These are phyloP conservation scores for maize (Zea mays) DNA, from an alignment of 176 grass and related monocot species.

Conservation along the genomic window Zm-B73-REFERENCE-NAM-5.0 NC_050096.1:40744501-40745000, in stretches of 20 bases:
- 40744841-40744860: slow-evolving; percentile 86
- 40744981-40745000: slow-evolving; percentile 77
- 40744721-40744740: slow-evolving; percentile 82
- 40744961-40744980: slow-evolving; percentile 56
- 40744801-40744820: no score
- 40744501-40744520: slow-evolving; percentile 90
- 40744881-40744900: slow-evolving; percentile 74
- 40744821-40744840: no score
- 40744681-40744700: not conserved
- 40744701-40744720: slow-evolving; percentile 80
- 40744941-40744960: slow-evolving; percentile 58
- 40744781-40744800: slow-evolving; percentile 58
- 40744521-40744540: slow-evolving; percentile 76
- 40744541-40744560: slow-evolving; percentile 77
- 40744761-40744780: slow-evolving; percentile 91
- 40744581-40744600: slow-evolving; percentile 90
- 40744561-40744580: slow-evolving; percentile 84
- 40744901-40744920: slow-evolving; percentile 58
- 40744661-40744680: slow-evolving; percentile 3
- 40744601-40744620: slow-evolving; percentile 98
- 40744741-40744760: slow-evolving; percentile 90
- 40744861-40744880: slow-evolving; percentile 76
- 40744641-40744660: slow-evolving; percentile 84
- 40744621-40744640: slow-evolving; percentile 86
- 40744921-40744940: slow-evolving; percentile 65